Base-by-base conservation (phyloP, 306 rosid species). In the Sindora glabra region DNA sequence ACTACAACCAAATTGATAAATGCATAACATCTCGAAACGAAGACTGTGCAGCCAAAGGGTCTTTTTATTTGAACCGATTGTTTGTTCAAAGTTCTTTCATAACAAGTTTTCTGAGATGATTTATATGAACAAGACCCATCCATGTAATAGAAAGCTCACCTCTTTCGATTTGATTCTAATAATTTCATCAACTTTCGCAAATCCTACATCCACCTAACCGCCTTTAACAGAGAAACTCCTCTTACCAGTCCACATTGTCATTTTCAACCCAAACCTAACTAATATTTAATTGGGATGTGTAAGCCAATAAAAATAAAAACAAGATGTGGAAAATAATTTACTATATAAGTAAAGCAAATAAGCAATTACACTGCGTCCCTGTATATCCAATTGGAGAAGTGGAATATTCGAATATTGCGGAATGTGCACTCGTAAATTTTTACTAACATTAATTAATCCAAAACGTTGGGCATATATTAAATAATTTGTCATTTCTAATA, bases 91-190 rank as follows among this genome's bases (percentile, higher is more conserved):
- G 38, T 68, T 3, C 46, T 68, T 26, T 2, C 30, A 27, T 3
- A 18, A 1, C n/a, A 48, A 14, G 27, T 45, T 32, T 14, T 9
- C 24, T 25, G 38, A 2, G 25, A 16, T 40, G 14, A 10, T 13
- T 29, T 23, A 22, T 36, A 10, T 24, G 56, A 62, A 48, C 24
- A 5, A 5, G 22, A 34, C 15, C 32, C 15, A 21, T 10, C 10
- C 15, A 54, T 30, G 33, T 37, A 58, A 58, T 68, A 6, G 60
- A 48, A 68, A 48, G 50, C 67, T 48, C 52, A 58, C 73, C 54
- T 39, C n/a, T n/a, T n/a, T n/a, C 21, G 49, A 59, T 47, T 21
- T 49, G 22, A 23, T 22, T n/a, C 7, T 58, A 15, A 30, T 46
- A 10, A 32, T 32, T 25, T 11, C 16, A 16, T 18, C n/a, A 53